Conservation (phyloP, 768 basidiomycete species). For the Rhodotorula toruloides region DNA sequence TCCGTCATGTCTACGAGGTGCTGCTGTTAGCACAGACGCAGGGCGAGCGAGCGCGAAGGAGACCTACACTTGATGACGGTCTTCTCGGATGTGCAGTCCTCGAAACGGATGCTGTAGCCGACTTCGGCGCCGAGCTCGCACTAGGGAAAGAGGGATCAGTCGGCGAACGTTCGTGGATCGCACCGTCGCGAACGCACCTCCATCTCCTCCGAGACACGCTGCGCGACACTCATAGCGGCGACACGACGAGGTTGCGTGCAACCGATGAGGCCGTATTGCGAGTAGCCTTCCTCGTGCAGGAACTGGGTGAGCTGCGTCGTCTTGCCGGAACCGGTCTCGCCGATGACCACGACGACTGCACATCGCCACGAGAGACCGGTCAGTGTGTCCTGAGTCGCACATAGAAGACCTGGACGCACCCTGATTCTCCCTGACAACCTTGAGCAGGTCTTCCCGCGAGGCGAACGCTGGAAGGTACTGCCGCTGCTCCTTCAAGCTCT, state of each 20-base stretch:
- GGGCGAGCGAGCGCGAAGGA: slow-evolving; percentile 7
- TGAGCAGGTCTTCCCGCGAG: slow-evolving; percentile 86
- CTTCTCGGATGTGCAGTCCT: slow-evolving; percentile 88
- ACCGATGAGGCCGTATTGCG: slow-evolving; percentile 78
- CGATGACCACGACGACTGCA: slow-evolving; percentile 84
- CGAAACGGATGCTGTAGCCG: slow-evolving; percentile 97
- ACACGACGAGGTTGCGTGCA: slow-evolving; percentile 98
- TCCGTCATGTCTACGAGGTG: slow-evolving; percentile 83
- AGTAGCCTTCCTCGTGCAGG: slow-evolving; percentile 94
- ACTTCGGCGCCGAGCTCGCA: slow-evolving; percentile 77
- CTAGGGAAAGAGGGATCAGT: slow-evolving; percentile 53
- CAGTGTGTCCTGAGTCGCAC: too few relatives aligned
- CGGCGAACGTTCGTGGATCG: not conserved
- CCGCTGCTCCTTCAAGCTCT: slow-evolving; percentile 87
- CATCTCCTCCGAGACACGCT: slow-evolving; percentile 99
- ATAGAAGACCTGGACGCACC: slow-evolving; percentile 51
- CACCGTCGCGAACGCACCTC: slow-evolving; percentile 56
- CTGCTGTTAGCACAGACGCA: too few relatives aligned
- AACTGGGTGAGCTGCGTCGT: slow-evolving; percentile 95
- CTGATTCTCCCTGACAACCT: slow-evolving; percentile 87
- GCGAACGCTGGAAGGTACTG: slow-evolving; percentile 98
- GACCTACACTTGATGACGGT: slow-evolving; percentile 93
- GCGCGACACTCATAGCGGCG: slow-evolving; percentile 99
- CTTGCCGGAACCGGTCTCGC: slow-evolving; percentile 99
- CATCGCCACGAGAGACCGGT: too few relatives aligned